Percentiles rank a stretch among this genome's conserved stretches.
phyloP scores from a whole-genome alignment of 2,329 filamentous ascomycete genomes.

The Thielaviopsis punctulata region DNA sequence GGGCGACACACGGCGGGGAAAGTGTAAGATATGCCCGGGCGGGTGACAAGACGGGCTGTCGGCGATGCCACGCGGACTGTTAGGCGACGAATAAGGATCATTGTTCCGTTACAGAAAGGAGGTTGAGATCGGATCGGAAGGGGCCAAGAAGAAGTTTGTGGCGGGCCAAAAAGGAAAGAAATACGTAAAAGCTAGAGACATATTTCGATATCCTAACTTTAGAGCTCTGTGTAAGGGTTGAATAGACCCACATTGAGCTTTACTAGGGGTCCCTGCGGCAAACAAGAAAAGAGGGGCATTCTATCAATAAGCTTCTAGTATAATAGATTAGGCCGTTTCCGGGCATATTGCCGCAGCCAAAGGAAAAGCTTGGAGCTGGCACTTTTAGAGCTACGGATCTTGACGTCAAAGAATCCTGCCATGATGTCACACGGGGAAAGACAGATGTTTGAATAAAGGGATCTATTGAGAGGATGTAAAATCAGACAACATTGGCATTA shows the following conservation, averaged over 20 bases:
- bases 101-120: too few species aligned
- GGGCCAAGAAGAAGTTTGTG: too few species aligned
- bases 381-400: neutral
- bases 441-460: neutral
- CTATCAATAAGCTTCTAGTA: neutral
- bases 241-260: neutral
- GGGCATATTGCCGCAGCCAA: neutral
- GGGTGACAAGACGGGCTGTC: neutral
- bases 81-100: too few species aligned
- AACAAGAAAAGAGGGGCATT: neutral
- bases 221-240: too few species aligned
- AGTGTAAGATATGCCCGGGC: too few species aligned
- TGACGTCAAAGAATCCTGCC: neutral
- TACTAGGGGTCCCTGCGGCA: too few species aligned
- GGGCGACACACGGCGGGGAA: too few species aligned
- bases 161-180: too few species aligned
- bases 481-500: conserved; percentile 19
- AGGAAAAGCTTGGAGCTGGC: neutral
- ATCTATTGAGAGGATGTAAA: neutral
- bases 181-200: too few species aligned
- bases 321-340: neutral
- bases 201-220: too few species aligned
- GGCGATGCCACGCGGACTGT: too few species aligned
- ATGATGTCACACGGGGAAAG: neutral
- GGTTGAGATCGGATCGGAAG: too few species aligned